Base-by-base conservation (phyloP, 805 yeast species). In the Yamadazyma akitaensis region DNA sequence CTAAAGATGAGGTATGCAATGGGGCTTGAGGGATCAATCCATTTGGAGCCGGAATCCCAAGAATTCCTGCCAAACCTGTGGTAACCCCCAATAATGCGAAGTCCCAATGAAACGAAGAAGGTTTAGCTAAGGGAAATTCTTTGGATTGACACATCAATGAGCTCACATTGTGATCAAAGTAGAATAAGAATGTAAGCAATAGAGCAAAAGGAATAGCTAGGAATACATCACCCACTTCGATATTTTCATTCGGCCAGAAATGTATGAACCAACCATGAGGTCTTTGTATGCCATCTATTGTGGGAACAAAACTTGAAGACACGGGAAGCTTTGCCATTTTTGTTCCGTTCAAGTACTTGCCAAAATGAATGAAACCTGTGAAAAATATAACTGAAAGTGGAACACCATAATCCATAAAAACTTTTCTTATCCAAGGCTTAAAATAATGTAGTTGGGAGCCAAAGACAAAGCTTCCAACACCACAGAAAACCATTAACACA, bases 21-120 rank as follows among this genome's bases (percentile, higher is more conserved):
- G 98, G 98, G 0, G 99, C 98, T 63, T 92, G 99, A 1, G 99
- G 99, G 37, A 92, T 92, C 28, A 92, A 72, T 0, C 99, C 99
- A 65, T 94, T 94, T 0, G 98, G 98, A 2, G 97, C 90, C 0
- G 98, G 99, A 2, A 94, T 75, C 0, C 98, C 99, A 10, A 92
- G 59, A 0, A 92, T 64, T 0, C 98, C 98, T 2, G 96, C 75
- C 1, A 92, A 63, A 0, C 96, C 95, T 0, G 98, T 94, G 5
- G 91, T 85, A 7, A 88, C 60, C 0, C 98, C 98, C 31, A 92
- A 70, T 19, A 94, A 66, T 35, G 85, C 76, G 58, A 91, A 86
- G 65, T 92, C 99, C 82, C 89, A 94, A 65, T 94, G 98, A 64
- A 94, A 94, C 0, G 92, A 73, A 0, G 96, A 80, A 0, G 98